Base-by-base conservation (phyloP, 225 moss, liverwort and hornwort species). In the Bryum argenteum region DNA sequence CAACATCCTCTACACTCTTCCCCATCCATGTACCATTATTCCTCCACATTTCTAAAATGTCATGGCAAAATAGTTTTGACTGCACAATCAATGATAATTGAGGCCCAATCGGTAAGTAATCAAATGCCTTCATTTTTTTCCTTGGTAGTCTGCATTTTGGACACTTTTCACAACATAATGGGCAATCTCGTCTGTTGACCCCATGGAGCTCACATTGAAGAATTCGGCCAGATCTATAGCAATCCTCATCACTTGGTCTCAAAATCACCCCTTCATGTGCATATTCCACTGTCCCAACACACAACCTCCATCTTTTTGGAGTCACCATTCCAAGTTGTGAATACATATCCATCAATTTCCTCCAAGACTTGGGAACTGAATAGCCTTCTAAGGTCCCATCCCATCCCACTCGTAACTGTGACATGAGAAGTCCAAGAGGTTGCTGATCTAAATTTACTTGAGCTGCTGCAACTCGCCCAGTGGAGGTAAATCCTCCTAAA, bases 211-310 rank as follows among this genome's bases (percentile, higher is more conserved):
- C 0, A 0, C 48, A 70, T 33, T 59, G 14, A 0, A 33, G 0
- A 0, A 45, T 28, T 26, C 0, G 2, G 2, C 18, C 0, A 24
- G 9, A 70, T n/a, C 0, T 58, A 0, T 58, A 44, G 0, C 0
- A 33, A 0, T 59, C 70, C 48, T 70, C 19, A 2, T 45, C 0
- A 61, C 11, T 61, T 43, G 19, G 28, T 0, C 16, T 0, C 2
- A 14, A 0, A 10, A 15, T 5, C 19, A 59, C 6, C 5, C 59
- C 5, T 59, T 48, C 14, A 47, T 48, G 2, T 0, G 0, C 9
- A 19, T 47, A 0, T 37, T 70, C 10, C 5, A 0, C 0, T n/a
- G 2, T 59, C 0, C 20, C 47, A 14, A 70, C 13, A 33, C 37
- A 59, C 9, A 59, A 1, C 14, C 20, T 59, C 20, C 20, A 70